Evolutionary conservation across 2,329 filamentous ascomycete species (phyloP).

Genomic region (Ceratocystis huliohia): DNA sequence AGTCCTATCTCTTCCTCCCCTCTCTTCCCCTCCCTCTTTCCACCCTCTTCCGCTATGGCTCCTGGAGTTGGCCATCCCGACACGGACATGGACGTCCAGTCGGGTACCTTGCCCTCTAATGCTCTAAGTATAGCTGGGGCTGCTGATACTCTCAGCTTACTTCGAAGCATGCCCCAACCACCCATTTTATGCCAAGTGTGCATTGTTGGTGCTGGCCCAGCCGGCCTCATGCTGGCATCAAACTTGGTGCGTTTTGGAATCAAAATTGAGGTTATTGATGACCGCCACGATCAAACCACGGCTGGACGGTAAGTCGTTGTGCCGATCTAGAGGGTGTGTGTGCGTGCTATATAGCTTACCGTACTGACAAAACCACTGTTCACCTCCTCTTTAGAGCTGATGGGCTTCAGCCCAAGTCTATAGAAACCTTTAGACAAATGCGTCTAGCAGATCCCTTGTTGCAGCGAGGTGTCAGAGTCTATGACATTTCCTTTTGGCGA

Average conservation of each 20-base stretch:
- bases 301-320: constrained; percentile 39
- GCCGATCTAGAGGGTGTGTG: neutral
- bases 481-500: constrained; percentile 64
- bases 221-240: constrained; percentile 43
- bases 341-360: neutral
- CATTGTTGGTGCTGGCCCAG: constrained; percentile 44
- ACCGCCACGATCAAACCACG: constrained; percentile 53
- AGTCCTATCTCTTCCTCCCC: neutral
- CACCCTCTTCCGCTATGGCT: constrained; percentile 25
- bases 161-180: constrained; percentile 38
- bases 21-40: neutral
- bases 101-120: constrained; percentile 26
- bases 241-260: constrained; percentile 53
- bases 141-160: constrained; percentile 36
- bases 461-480: constrained; percentile 54
- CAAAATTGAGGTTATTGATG: constrained; percentile 53
- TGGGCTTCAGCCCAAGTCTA: constrained; percentile 64
- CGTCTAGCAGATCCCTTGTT: constrained; percentile 56
- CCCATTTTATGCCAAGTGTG: constrained; percentile 37
- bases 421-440: constrained; percentile 64
- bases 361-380: constrained; percentile 11
- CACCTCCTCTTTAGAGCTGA: constrained; percentile 41
- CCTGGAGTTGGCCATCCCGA: constrained; percentile 30
- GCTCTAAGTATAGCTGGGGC: constrained; percentile 27
- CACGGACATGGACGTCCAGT: constrained; percentile 25